These are phyloP conservation scores for Umbelopsis sp. DNA, from an alignment of 192 early-diverging fungal genomes.

Conservation along the genomic window DNA sequence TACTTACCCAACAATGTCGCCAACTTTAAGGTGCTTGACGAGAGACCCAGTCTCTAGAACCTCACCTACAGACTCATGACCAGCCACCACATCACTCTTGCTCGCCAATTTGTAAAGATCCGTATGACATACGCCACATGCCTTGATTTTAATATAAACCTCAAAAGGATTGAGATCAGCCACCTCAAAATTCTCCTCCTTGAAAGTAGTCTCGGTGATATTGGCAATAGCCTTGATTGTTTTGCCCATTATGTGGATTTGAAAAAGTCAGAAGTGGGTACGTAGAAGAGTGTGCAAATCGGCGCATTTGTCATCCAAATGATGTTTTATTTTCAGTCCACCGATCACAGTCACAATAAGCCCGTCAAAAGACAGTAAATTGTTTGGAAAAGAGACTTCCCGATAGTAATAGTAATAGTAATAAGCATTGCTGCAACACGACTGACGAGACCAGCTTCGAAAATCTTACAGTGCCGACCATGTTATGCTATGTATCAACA, in stretches of 20 bases:
- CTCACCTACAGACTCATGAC: constrained; percentile 73
- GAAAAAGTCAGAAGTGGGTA: background rate
- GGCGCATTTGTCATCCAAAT: too few species aligned
- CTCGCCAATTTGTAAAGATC: constrained; percentile 25
- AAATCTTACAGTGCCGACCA: too few species aligned
- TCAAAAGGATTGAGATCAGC: constrained; percentile 8
- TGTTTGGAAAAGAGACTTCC: too few species aligned
- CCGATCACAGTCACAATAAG: too few species aligned
- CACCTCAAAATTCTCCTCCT: constrained; percentile 13
- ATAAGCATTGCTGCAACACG: too few species aligned
- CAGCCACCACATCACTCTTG: constrained; percentile 24
- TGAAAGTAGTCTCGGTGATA: constrained; percentile 9
- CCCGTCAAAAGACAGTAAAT: too few species aligned
- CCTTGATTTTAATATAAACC: constrained; percentile 26
- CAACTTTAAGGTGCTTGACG: constrained; percentile 56
- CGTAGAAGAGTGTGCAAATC: too few species aligned
- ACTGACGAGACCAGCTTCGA: too few species aligned
- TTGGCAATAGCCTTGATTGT: constrained; percentile 19
- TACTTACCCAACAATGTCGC: constrained; percentile 61
- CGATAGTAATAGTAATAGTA: too few species aligned
- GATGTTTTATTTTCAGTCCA: too few species aligned
- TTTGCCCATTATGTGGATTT: constrained; percentile 10
- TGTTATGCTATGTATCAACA: too few species aligned
- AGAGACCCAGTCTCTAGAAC: constrained; percentile 62
- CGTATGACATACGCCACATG: constrained; percentile 30